A percentile compares a stretch with the other conserved stretches of the same genome.
Conservation (phyloP, 768 basidiomycete species). For the Pleurotus tuoliensis region DNA sequence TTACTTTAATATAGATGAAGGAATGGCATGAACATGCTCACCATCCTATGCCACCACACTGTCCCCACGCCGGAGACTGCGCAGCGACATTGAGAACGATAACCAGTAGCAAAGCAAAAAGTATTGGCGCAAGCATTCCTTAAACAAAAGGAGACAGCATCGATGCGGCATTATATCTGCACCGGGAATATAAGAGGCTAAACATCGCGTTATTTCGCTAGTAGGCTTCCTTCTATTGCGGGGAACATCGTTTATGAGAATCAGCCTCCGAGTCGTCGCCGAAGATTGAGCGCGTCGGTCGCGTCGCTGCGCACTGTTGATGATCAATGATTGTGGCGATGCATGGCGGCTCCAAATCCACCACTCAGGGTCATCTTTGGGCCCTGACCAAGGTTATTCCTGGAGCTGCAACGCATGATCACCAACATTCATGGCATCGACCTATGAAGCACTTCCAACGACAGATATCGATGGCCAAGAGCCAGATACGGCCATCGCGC, state of each 20-base stretch:
- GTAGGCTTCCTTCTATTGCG: background rate
- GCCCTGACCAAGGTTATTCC: background rate
- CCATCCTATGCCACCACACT: conserved; percentile 42
- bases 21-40: conserved; percentile 11
- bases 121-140: background rate
- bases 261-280: background rate
- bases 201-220: background rate
- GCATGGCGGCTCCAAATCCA: background rate
- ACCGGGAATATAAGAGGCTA: background rate
- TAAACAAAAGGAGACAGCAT: background rate
- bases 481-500: background rate
- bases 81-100: conserved; percentile 16
- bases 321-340: background rate
- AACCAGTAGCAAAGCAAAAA: background rate
- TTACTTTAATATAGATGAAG: background rate
- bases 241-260: no score
- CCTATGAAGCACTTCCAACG: conserved; percentile 30
- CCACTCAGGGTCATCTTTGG: no score
- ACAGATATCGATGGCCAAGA: conserved; percentile 14
- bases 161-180: background rate
- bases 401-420: background rate
- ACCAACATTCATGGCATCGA: conserved; percentile 11
- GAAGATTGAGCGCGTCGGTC: background rate
- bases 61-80: conserved; percentile 38
- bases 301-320: background rate